A percentile compares a stretch with the other conserved stretches of the same genome.
Evolutionary conservation across 2,329 filamentous ascomycete species (phyloP).

Genomic region (Tothia fuscella): DNA sequence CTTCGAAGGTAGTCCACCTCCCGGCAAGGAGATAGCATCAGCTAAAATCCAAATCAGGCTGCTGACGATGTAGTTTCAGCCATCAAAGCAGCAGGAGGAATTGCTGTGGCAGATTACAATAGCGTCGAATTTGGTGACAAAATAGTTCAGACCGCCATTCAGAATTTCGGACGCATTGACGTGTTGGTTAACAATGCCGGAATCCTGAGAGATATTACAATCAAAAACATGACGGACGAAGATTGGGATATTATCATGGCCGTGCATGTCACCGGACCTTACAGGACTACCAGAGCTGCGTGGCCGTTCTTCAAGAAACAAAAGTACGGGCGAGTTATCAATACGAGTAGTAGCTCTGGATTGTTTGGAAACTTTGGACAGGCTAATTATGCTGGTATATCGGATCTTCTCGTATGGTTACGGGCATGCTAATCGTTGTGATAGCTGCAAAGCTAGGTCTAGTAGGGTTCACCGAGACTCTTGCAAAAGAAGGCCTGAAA

Average conservation of each 20-base stretch:
- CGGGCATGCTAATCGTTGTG: neutral
- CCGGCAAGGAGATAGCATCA: neutral
- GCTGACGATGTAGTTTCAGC: conserved; percentile 73
- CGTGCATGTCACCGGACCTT: conserved; percentile 85
- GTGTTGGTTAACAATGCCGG: conserved; percentile 96
- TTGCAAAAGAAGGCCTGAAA: conserved; percentile 93
- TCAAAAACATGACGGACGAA: conserved; percentile 95
- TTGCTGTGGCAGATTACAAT: conserved; percentile 96
- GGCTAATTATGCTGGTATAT: conserved; percentile 73
- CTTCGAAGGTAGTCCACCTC: neutral
- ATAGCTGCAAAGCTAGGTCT: conserved; percentile 81
- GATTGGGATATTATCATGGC: conserved; percentile 94
- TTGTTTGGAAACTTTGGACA: conserved; percentile 94
- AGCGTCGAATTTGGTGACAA: conserved; percentile 82
- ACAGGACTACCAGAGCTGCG: conserved; percentile 78
- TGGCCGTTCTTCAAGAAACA: conserved; percentile 98
- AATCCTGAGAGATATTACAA: conserved; percentile 86
- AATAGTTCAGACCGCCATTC: conserved; percentile 82
- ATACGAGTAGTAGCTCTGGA: conserved; percentile 80
- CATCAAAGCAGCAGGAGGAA: conserved; percentile 79
- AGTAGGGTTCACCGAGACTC: conserved; percentile 94
- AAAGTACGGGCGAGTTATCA: conserved; percentile 94
- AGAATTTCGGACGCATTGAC: conserved; percentile 76
- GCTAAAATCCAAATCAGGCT: conserved; percentile 38
- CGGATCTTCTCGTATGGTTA: neutral